A percentile compares a stretch with the other conserved stretches of the same genome.
Conservation (phyloP, 805 yeast species). For the Zygosaccharomyces pseudorouxii region DNA sequence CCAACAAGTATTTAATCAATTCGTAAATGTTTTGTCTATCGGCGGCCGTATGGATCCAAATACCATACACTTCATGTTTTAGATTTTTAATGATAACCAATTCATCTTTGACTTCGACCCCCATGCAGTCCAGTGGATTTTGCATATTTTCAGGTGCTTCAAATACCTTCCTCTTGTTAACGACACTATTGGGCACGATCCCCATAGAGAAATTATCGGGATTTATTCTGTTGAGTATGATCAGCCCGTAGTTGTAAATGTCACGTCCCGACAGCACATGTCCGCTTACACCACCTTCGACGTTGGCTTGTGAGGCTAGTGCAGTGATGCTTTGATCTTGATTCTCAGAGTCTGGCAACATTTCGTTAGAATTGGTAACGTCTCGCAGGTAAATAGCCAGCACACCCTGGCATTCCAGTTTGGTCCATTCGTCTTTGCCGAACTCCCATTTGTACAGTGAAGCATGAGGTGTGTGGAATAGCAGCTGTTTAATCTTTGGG, state of each 20-base stretch:
- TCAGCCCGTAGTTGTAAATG: slow-evolving; percentile 59
- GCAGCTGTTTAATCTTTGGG: slow-evolving; percentile 60
- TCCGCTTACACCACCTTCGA: slow-evolving; percentile 13
- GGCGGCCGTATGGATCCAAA: slow-evolving; percentile 69
- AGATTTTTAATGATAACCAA: slow-evolving; percentile 65
- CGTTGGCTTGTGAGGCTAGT: slow-evolving; percentile 9
- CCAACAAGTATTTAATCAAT: slow-evolving; percentile 35
- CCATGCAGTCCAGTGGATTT: slow-evolving; percentile 44
- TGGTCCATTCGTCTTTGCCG: slow-evolving; percentile 60
- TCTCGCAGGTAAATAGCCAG: slow-evolving; percentile 59
- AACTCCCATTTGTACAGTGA: slow-evolving; percentile 62
- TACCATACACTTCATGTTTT: slow-evolving; percentile 66
- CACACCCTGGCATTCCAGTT: slow-evolving; percentile 66
- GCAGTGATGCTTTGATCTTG: slow-evolving; percentile 12
- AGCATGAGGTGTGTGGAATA: slow-evolving; percentile 67
- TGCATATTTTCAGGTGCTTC: slow-evolving; percentile 23
- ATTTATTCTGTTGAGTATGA: slow-evolving; percentile 60
- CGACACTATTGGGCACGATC: slow-evolving; percentile 50
- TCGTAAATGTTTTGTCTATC: slow-evolving; percentile 60
- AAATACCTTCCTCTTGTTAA: slow-evolving; percentile 40
- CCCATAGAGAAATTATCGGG: slow-evolving; percentile 74
- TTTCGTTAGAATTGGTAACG: slow-evolving; percentile 24
- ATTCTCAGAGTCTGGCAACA: slow-evolving; percentile 16
- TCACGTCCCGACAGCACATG: slow-evolving; percentile 31
- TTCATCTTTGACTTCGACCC: slow-evolving; percentile 64